Conservation (phyloP, 129 eudicot genomes). For the Heracleum sosnowskyi region DNA sequence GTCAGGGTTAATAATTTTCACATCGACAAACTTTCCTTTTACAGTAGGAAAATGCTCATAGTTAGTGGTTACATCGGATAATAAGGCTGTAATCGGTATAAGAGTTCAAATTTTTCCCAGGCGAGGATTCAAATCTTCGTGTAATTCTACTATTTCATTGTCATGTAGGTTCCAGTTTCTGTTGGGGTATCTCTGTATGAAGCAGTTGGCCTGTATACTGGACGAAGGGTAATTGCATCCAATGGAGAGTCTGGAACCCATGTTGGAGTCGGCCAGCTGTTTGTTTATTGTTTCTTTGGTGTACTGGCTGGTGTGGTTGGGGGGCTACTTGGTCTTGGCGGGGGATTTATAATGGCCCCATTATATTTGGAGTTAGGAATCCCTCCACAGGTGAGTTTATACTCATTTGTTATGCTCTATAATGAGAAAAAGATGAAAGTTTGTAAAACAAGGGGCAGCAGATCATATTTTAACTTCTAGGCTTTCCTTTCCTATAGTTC, state of each 20-base stretch:
- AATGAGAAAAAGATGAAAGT: not conserved
- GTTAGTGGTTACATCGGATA: not conserved
- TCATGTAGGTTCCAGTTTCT: constrained; percentile 64
- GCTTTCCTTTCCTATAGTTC: not conserved
- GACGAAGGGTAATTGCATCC: constrained; percentile 67
- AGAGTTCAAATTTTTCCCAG: not conserved
- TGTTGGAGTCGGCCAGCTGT: constrained; percentile 39
- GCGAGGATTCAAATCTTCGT: not conserved
- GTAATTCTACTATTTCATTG: not conserved
- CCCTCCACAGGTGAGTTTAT: constrained; percentile 96
- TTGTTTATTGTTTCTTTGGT: constrained; percentile 50
- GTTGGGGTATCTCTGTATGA: constrained; percentile 66
- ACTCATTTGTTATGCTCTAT: not conserved
- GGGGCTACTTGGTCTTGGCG: constrained; percentile 89
- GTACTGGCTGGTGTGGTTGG: constrained; percentile 76
- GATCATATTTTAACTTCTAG: not conserved
- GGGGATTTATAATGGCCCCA: constrained; percentile 92
- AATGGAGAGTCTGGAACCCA: constrained; percentile 45
- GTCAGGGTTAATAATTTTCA: not conserved
- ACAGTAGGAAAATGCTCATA: not conserved
- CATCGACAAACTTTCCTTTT: not conserved
- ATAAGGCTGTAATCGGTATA: not conserved
- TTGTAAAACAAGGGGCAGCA: too few relatives aligned
- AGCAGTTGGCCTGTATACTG: constrained; percentile 61
- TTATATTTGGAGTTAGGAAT: constrained; percentile 85